Evolutionary conservation across 345 rosid genomes (phyloP), one percentile per base, ranked within the genome.

Genomic region (Ceriops tagal): DNA sequence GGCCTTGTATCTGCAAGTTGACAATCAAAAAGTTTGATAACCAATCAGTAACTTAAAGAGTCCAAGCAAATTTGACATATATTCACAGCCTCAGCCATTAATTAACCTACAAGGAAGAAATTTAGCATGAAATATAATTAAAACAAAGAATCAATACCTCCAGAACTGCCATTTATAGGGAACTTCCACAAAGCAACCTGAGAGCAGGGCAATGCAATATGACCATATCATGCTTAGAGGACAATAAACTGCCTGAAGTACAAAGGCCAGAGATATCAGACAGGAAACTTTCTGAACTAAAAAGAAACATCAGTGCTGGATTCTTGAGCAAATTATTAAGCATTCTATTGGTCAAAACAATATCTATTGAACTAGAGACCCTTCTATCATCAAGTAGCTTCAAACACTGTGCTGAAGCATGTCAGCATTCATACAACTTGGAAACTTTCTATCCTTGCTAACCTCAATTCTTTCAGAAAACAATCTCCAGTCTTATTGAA

Each of bases 111-210:
- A 46, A 43, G 19, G 26, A 24, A 22, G 47, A n/a, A 21, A 53
- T 6, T 1, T 30, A 26, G 55, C 22, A 66, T 6, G 61, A 35
- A 53, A 69, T 52, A 66, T 39, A 53, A 52, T 10, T 55, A 20
- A 10, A 61, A 37, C 55, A 20, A 58, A 35, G 5, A 52, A 43
- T 63, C 70, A 75, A 61, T 82, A 95, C 96, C 96, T 82, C 78
- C 83, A 21, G 79, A 75, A 73, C 85, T 58, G 71, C 68, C 78
- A 72, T 74, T 73, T 37, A 71, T 71, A 78, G 82, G 78, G 77
- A 92, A 95, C 78, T 92, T 95, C 99, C 98, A 92, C 72, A 95
- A 70, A 79, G 93, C 99, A 84, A 95, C 92, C 99, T 92, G 86
- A 78, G 75, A 53, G 39, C 26, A 6, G 34, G 22, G 13, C 5